Conservation (phyloP, 192 early-diverging fungal species). For the Coemansia sp. region DNA sequence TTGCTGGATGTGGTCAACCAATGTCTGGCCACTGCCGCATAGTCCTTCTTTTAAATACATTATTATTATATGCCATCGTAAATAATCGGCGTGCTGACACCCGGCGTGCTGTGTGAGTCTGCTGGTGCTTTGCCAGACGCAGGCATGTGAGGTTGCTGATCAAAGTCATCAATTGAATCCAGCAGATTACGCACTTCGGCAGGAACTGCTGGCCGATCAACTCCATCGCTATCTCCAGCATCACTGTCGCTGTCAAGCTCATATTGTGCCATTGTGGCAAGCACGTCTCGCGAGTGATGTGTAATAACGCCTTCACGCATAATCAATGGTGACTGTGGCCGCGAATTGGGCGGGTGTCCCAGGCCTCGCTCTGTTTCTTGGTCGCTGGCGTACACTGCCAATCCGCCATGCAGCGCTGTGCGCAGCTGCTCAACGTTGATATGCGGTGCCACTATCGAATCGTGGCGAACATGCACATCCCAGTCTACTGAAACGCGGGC, state of each 20-base stretch:
- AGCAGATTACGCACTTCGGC: slow-evolving; percentile 47
- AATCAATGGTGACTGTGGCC: background rate
- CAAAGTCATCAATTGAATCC: slow-evolving; percentile 30
- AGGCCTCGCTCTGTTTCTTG: background rate
- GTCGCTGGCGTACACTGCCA: slow-evolving; percentile 23
- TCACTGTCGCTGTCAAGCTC: slow-evolving; percentile 3
- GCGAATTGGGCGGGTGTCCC: background rate
- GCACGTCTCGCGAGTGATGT: slow-evolving; percentile 7
- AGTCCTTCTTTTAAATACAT: slow-evolving; percentile 5
- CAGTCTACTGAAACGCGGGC: slow-evolving; percentile 51
- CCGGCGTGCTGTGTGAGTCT: slow-evolving; percentile 18
- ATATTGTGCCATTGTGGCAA: slow-evolving; percentile 7
- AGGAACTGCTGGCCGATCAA: slow-evolving; percentile 4
- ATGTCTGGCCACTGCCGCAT: slow-evolving; percentile 63
- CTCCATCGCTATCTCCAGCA: background rate
- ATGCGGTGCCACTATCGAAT: slow-evolving; percentile 29
- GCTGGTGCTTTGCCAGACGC: background rate
- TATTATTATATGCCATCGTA: slow-evolving; percentile 21
- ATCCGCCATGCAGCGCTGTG: slow-evolving; percentile 33
- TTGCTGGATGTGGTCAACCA: slow-evolving; percentile 95
- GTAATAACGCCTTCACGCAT: background rate
- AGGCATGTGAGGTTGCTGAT: background rate
- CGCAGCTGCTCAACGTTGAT: slow-evolving; percentile 47
- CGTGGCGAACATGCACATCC: slow-evolving; percentile 35
- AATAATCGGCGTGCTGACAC: slow-evolving; percentile 43